Percentiles rank a stretch among this genome's conserved stretches.
These are phyloP conservation scores for Colletotrichum phormii DNA, from an alignment of 2,329 filamentous ascomycete genomes.

Conservation along the genomic window DNA sequence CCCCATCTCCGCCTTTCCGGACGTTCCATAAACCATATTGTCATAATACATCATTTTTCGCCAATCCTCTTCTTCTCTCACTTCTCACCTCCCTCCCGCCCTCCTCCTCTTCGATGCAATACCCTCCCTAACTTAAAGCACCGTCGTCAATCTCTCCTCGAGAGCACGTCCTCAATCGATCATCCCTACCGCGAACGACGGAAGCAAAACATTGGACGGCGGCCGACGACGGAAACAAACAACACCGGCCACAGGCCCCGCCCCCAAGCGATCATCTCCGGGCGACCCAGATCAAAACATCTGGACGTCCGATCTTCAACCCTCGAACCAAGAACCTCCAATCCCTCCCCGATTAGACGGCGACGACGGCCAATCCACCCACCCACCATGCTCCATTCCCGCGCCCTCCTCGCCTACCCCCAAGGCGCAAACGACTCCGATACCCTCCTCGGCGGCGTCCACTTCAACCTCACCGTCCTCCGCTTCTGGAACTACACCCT, in stretches of 20 bases:
- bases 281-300: background rate
- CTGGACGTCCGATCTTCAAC: background rate
- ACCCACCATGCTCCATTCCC: conserved; percentile 49
- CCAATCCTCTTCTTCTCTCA: background rate
- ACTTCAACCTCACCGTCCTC: conserved; percentile 76
- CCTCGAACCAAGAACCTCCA: background rate
- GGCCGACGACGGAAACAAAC: background rate
- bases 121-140: background rate
- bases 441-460: conserved; percentile 68
- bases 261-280: conserved; percentile 5
- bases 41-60: conserved; percentile 15
- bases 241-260: background rate
- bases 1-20: conserved; percentile 23
- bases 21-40: conserved; percentile 1
- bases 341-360: background rate
- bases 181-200: background rate
- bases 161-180: background rate
- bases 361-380: background rate
- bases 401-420: conserved; percentile 62
- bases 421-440: conserved; percentile 65
- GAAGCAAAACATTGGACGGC: background rate
- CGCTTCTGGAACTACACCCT: conserved; percentile 77
- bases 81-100: background rate
- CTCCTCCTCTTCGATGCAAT: background rate
- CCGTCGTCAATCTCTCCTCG: background rate